These are phyloP conservation scores for Pythium aristosporum DNA, from an alignment of 352 stramenopile genomes.

Conservation along the genomic window DNA sequence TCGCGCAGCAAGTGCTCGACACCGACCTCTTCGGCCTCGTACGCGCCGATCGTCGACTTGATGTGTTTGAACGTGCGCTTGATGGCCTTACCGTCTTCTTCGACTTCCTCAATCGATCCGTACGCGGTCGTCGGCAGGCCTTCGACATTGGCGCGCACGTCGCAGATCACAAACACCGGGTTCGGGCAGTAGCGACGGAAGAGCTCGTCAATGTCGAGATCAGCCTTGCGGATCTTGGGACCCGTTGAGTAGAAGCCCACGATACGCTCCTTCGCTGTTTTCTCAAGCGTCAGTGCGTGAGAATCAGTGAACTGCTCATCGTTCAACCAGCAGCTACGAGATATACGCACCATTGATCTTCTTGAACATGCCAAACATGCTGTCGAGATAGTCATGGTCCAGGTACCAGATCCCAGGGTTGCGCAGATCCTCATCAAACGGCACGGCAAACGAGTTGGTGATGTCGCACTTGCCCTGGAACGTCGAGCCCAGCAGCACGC, in stretches of 20 bases:
- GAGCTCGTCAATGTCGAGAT: slow-evolving; percentile 95
- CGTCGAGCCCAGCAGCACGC: slow-evolving; percentile 95
- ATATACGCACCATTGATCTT: slow-evolving; percentile 87
- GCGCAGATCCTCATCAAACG: slow-evolving; percentile 98
- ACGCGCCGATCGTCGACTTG: slow-evolving; percentile 93
- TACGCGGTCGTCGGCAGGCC: slow-evolving; percentile 98
- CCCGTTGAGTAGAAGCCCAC: slow-evolving; percentile 99
- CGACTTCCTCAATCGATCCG: slow-evolving; percentile 96
- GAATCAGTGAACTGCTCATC: not conserved
- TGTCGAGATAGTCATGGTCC: slow-evolving; percentile 99
- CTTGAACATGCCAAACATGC: slow-evolving; percentile 96
- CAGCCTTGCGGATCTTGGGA: slow-evolving; percentile 94
- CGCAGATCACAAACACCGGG: slow-evolving; percentile 98
- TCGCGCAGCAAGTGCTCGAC: slow-evolving; percentile 99
- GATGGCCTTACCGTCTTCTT: slow-evolving; percentile 95
- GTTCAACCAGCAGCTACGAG: not conserved
- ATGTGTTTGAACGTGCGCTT: slow-evolving; percentile 98
- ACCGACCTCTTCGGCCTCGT: slow-evolving; percentile 95
- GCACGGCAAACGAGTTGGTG: slow-evolving; percentile 94
- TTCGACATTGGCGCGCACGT: slow-evolving; percentile 95
- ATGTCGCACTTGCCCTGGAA: slow-evolving; percentile 94
- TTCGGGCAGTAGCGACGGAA: slow-evolving; percentile 94
- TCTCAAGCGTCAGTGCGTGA: not conserved
- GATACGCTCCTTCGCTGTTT: slow-evolving; percentile 94
- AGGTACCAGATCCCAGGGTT: slow-evolving; percentile 99